Evolutionary conservation across 202 grass and related monocot genomes (phyloP).

Genomic region (Bolboschoenoplectus hybrid): DNA sequence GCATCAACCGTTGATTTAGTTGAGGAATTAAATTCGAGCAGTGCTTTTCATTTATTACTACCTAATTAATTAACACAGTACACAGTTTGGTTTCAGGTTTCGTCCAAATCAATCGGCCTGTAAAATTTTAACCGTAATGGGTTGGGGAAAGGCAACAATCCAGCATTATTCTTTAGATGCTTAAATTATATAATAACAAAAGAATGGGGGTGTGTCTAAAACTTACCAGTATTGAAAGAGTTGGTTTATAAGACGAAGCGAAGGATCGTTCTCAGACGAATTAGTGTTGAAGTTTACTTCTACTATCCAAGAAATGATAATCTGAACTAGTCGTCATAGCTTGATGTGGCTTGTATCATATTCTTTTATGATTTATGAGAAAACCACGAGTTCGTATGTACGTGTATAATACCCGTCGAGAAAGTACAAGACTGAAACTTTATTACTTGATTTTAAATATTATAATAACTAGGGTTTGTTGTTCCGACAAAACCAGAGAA

Average conservation of each 20-base stretch:
- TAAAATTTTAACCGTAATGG: not conserved
- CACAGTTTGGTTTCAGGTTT: not conserved
- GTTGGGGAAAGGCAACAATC: not conserved
- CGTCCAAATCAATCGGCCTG: constrained; percentile 16
- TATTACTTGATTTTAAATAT: not conserved
- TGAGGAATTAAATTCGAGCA: constrained; percentile 21
- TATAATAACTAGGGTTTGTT: not conserved
- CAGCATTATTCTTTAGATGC: not conserved
- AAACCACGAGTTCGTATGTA: not conserved
- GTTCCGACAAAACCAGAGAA: constrained; percentile 19
- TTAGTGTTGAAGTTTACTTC: constrained; percentile 5
- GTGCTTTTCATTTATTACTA: constrained; percentile 27
- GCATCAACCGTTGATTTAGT: constrained; percentile 14
- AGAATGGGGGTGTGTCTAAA: not conserved
- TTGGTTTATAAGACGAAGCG: constrained; percentile 8
- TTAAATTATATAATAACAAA: not conserved
- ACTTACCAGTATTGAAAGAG: not conserved
- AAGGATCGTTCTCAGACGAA: not conserved
- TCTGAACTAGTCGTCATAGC: not conserved
- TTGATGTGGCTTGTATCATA: not conserved
- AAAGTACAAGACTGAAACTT: not conserved
- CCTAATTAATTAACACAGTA: not conserved
- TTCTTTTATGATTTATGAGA: not conserved
- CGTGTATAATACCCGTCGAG: not conserved
- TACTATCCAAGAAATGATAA: not conserved